Base-by-base conservation (phyloP, 2,329 filamentous ascomycete species). In the Colletotrichum spaethianum region DNA sequence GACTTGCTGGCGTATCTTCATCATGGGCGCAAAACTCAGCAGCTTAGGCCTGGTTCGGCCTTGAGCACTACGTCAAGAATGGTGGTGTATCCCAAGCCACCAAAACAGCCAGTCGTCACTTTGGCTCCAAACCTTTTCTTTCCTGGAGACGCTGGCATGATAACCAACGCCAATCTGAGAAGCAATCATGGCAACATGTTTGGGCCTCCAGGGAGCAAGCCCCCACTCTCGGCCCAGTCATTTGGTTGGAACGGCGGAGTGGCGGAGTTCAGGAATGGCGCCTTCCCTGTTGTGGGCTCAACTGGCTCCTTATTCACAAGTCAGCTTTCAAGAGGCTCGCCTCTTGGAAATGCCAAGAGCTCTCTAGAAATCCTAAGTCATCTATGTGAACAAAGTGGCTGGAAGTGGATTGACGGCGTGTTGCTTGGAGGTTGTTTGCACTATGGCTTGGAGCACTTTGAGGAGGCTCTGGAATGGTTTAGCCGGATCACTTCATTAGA, bases 331-430 rank as follows among this genome's bases (percentile, higher is more conserved):
- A 48, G 52, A 26, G 55, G 28, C 46, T 73, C 70, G 3, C 73
- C 73, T 20, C 56, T 67, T 2, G 53, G 53, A 5, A 70, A 87
- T 74, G 94, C 94, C 11, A 88, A 86, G 57, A 85, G 88, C 8
- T 93, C 93, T 2, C 82, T 97, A 26, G 90, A 93, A 46, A 90
- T 94, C 77, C 86, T 98, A 26, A 91, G 90, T 20, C 90, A 87
- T 74, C 83, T 97, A 8, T 97, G 94, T 79, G 91, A 93, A 77
- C 92, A 96, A 79, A 94, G 92, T 77, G 88, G 88, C 12, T 96
- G 94, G 93, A 89, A 91, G 76, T 99, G 96, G 96, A 89, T 95
- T 64, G 96, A 98, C 79, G 96, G 96, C 2, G 95, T 98, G 86
- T 86, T 98, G 48, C 86, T 98, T 8, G 94, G 93, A 48, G 96